Evolutionary conservation across 371 early-diverging fungal genomes (phyloP).

Genomic region (Mucor mucedo): DNA sequence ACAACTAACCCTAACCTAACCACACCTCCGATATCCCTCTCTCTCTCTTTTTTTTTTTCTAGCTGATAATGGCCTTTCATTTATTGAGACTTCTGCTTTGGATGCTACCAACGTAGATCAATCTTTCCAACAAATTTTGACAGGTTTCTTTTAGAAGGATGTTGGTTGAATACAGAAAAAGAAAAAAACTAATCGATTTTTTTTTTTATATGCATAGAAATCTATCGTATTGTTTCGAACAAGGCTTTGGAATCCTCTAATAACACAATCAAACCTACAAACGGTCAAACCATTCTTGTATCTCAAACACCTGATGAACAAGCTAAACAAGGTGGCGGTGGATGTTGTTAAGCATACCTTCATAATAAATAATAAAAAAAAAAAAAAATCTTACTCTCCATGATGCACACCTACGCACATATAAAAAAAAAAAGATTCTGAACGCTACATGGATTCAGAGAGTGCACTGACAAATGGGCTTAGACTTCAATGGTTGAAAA

Average conservation of each 20-base stretch:
- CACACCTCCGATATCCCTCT: neutral
- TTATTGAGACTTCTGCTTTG: constrained; percentile 96
- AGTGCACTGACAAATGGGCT: no score
- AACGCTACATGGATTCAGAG: no score
- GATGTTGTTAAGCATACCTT: constrained; percentile 38
- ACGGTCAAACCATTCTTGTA: constrained; percentile 80
- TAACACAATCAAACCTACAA: constrained; percentile 75
- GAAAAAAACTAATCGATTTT: constrained; percentile 3
- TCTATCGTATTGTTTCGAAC: constrained; percentile 92
- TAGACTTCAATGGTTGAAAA: no score
- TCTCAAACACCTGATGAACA: constrained; percentile 70
- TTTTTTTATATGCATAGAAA: constrained; percentile 62
- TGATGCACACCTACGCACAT: no score
- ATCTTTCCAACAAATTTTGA: constrained; percentile 91
- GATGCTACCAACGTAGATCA: constrained; percentile 94
- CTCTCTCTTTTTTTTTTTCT: constrained; percentile 9
- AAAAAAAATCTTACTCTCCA: no score
- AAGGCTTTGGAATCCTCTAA: constrained; percentile 83
- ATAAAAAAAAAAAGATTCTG: no score
- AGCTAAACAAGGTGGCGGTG: constrained; percentile 73
- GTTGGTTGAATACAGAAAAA: neutral
- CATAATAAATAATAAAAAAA: no score
- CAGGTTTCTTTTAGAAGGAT: constrained; percentile 55
- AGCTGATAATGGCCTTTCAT: constrained; percentile 90
- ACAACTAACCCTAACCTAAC: neutral